A percentile compares a stretch with the other conserved stretches of the same genome.
These are phyloP conservation scores for Cotoneaster glaucophyllus DNA, from an alignment of 306 rosid genomes.

Conservation along the genomic window DNA sequence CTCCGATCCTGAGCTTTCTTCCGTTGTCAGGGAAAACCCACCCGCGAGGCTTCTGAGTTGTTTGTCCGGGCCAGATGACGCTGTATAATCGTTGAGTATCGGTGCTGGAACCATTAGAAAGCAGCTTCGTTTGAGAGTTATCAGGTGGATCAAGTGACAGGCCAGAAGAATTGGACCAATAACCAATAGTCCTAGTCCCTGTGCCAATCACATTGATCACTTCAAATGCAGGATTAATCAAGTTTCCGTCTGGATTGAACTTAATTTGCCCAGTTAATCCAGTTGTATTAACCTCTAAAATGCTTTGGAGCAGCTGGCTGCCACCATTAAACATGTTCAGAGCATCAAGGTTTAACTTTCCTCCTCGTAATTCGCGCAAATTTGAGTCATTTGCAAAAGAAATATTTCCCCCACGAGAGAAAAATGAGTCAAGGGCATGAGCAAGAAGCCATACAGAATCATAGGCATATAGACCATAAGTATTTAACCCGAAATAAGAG, in stretches of 20 bases:
- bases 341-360: conserved; percentile 16
- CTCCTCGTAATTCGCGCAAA: neutral
- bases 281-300: neutral
- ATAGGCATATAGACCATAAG: conserved; percentile 16
- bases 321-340: conserved; percentile 18
- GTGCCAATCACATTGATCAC: conserved; percentile 27
- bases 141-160: conserved; percentile 4
- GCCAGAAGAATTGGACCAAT: conserved; percentile 22
- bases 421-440: conserved; percentile 12
- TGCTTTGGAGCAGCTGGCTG: conserved; percentile 1
- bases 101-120: neutral
- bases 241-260: conserved; percentile 13
- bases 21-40: conserved; percentile 25
- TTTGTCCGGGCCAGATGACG: conserved; percentile 25
- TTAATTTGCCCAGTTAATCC: conserved; percentile 17
- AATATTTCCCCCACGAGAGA: neutral
- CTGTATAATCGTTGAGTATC: conserved; percentile 4
- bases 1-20: conserved; percentile 16
- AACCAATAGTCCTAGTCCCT: conserved; percentile 13
- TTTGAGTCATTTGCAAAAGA: conserved; percentile 16
- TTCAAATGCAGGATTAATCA: conserved; percentile 17
- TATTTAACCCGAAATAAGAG: conserved; percentile 10
- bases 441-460: conserved; percentile 25
- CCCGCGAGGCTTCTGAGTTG: conserved; percentile 18
- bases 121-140: neutral